phyloP scores from a whole-genome alignment of 2,329 filamentous ascomycete genomes.

The Emmonsiellopsis sp. region DNA sequence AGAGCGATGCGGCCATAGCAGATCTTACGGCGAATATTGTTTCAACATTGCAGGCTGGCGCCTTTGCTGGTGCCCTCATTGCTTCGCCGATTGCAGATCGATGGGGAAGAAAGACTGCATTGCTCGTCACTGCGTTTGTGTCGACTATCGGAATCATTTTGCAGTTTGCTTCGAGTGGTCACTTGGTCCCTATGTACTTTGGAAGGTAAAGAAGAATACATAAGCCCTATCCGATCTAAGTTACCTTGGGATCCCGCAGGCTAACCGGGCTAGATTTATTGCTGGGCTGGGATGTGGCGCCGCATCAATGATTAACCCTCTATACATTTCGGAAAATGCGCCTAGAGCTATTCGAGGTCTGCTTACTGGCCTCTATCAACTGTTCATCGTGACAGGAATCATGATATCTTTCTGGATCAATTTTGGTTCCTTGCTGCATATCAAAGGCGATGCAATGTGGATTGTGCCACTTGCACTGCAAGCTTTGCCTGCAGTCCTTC shows the following conservation, averaged over 20 bases:
- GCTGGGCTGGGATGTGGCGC: slow-evolving; percentile 44
- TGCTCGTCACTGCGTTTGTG: slow-evolving; percentile 50
- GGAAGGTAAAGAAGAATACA: slow-evolving; percentile 42
- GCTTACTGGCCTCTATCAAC: slow-evolving; percentile 52
- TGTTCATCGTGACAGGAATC: slow-evolving; percentile 43
- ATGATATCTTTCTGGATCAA: slow-evolving; percentile 46
- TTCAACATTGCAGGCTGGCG: slow-evolving; percentile 61
- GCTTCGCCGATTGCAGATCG: slow-evolving; percentile 31
- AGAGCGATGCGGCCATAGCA: slow-evolving; percentile 35
- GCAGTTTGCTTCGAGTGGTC: slow-evolving; percentile 54
- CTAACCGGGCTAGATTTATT: slow-evolving; percentile 32
- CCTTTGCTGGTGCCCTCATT: slow-evolving; percentile 55
- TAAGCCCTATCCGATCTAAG: background rate
- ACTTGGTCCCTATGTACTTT: slow-evolving; percentile 55
- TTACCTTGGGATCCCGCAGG: background rate
- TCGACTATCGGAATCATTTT: slow-evolving; percentile 55
- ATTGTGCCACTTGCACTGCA: slow-evolving; percentile 58
- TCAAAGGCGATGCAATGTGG: slow-evolving; percentile 44
- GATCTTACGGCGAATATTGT: slow-evolving; percentile 60
- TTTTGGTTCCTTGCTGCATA: slow-evolving; percentile 44
- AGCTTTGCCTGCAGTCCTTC: slow-evolving; percentile 51
- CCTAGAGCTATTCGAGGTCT: slow-evolving; percentile 52
- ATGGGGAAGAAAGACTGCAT: slow-evolving; percentile 46
- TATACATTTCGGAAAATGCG: slow-evolving; percentile 54
- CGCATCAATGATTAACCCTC: slow-evolving; percentile 50